Base-by-base conservation (phyloP, 441 rosid species). In the Gossypium lobatum region DNA sequence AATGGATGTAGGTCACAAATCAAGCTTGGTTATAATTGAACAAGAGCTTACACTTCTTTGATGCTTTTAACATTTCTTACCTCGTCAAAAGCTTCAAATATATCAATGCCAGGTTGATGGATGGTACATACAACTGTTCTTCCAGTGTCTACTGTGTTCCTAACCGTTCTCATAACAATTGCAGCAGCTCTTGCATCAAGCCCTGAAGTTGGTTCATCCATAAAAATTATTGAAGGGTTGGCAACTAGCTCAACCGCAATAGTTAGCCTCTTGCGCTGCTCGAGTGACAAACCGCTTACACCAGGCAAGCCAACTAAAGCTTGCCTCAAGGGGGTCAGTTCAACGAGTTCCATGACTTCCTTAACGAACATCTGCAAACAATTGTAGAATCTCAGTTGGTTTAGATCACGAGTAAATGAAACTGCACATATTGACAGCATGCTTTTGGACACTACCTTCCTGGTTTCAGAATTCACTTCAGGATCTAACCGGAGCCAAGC, bases 201-300 rank as follows among this genome's bases (percentile, higher is more conserved):
- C 31, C 89, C 91, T 14, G 88, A 79, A 45, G 88, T 88, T 17
- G 91, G 91, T 20, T 85, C 91, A 61, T 88, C 91, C 89, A 84
- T 77, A 71, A 88, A 88, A 45, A 88, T 80, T 16, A 88, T 81
- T 31, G 89, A 85, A 11, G 91, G 91, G 64, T 85, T 88, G 0
- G 89, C 73, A 53, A 88, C 89, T 64, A 88, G 88, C 80, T 88
- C 91, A 65, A 85, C 89, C 0, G 89, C 91, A 63, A 87, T 82
- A 0, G 89, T 87, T 26, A 87, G 81, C 72, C 88, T 73, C 37
- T 88, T 88, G 23, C 89, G 88, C 77, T 88, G 89, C 80, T 88
- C 88, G 2, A 84, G 84, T 0, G 91, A 80, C 61, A 85, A 76
- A 60, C 91, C 91, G 25, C 82, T 83, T 5, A 61, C 58, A 20